Base-by-base conservation (phyloP, 2,329 filamentous ascomycete genomes). In the Pseudogymnoascus verrucosus region DNA sequence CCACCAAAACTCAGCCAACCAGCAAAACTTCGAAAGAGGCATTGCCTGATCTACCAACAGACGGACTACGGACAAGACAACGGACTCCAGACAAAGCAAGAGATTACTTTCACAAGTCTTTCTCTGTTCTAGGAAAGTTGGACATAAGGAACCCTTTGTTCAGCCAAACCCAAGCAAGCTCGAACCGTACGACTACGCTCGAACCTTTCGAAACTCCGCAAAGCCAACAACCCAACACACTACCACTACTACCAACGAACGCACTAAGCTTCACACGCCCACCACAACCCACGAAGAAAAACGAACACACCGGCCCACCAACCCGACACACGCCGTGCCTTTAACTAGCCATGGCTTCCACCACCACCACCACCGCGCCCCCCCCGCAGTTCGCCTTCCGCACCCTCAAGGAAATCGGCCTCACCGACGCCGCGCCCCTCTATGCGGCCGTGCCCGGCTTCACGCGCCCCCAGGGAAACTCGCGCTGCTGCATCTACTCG, bases 341-440 rank as follows among this genome's bases (percentile, higher is more conserved):
- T 92, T 91, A 75, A 87, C 85, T 92, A 92, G 90, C 87, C 85
- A 97, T 96, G 92, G 90, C 91, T 77, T 88, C 83, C 10, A 51
- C 44, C 5, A 51, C 44, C 42, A 47, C 42, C 44, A 51, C 44
- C 44, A 51, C 44, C 23, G 23, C 44, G 44, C 44, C 44, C 82
- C 87, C 90, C 74, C 89, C 93, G 80, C 93, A 97, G 86, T 90
- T 97, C 87, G 91, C 91, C 79, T 96, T 90, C 84, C 91, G 95
- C 80, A 97, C 95, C 78, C 89, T 93, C 79, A 98, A 97, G 87
- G 89, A 88, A 77, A 93, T 99, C 81, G 93, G 93, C 74, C 83
- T 98, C 78, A 86, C 96, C 79, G 90, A 98, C 81, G 91, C 92
- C 73, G 90, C 88, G 70, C 95, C 95, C 66, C 85, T 89, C 74